phyloP scores from a whole-genome alignment of 768 basidiomycete genomes.

The Leccinum longicurvipes region DNA sequence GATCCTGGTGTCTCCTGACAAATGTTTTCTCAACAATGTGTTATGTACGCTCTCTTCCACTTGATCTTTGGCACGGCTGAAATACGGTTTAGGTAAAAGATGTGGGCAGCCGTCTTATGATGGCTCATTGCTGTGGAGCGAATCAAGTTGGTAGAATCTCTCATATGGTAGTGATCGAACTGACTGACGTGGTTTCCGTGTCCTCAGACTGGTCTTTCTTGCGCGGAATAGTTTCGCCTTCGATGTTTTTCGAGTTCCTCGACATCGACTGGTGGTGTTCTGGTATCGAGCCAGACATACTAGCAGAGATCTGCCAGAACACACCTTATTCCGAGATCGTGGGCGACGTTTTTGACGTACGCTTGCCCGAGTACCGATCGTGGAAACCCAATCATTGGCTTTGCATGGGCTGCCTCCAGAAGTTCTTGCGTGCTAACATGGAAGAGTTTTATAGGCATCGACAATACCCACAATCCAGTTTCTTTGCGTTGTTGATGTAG shows the following conservation, averaged over 20 bases:
- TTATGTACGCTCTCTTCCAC: constrained; percentile 4
- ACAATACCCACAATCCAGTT: neutral
- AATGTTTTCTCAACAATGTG: neutral
- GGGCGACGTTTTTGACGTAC: neutral
- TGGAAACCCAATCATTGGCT: constrained; percentile 12
- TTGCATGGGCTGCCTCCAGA: constrained; percentile 7
- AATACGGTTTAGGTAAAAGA: neutral
- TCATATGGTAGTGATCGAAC: neutral
- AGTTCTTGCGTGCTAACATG: constrained; percentile 6
- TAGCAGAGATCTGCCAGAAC: constrained; percentile 4
- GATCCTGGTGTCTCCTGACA: neutral
- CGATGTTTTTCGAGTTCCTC: constrained; percentile 11
- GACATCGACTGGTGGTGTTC: constrained; percentile 14
- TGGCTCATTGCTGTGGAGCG: constrained; percentile 3
- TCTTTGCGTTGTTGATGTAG: too few relatives aligned
- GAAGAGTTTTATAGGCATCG: constrained; percentile 2
- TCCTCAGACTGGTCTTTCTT: constrained; percentile 14
- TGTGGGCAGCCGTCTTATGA: neutral
- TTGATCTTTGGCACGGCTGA: neutral
- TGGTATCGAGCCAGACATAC: neutral
- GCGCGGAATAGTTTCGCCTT: constrained; percentile 11
- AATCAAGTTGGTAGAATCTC: constrained; percentile 6
- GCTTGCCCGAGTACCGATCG: neutral
- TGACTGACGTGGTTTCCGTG: neutral
- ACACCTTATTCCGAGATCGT: constrained; percentile 8